These are phyloP conservation scores for Bombardia bombarda DNA, from an alignment of 495 filamentous ascomycete species.

Conservation along the genomic window DNA sequence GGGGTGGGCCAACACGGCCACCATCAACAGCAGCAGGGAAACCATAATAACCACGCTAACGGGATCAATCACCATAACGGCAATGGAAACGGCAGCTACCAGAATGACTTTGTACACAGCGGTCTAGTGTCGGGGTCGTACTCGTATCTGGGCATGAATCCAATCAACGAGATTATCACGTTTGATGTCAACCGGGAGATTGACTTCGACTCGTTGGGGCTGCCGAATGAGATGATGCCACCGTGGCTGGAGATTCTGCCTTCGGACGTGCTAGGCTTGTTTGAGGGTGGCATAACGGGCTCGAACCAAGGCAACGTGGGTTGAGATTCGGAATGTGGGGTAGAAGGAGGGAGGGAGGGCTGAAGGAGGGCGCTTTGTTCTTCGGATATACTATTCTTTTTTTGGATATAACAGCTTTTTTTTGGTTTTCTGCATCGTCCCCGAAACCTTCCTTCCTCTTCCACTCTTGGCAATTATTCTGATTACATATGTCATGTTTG, in stretches of 20 bases:
- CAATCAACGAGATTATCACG: conserved; percentile 49
- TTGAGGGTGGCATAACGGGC: conserved; percentile 12
- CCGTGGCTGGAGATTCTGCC: conserved; percentile 26
- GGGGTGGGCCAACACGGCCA: conserved; percentile 5
- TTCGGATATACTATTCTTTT: no score
- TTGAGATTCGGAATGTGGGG: no score
- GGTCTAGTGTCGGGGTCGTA: conserved; percentile 31
- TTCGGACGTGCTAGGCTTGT: conserved; percentile 16
- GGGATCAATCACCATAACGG: not conserved
- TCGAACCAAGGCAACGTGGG: conserved; percentile 10
- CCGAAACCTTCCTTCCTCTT: no score
- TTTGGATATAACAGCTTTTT: no score
- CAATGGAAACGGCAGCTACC: conserved; percentile 7
- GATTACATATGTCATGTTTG: no score
- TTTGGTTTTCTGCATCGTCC: no score
- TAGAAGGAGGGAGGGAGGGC: no score
- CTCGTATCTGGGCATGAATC: conserved; percentile 31
- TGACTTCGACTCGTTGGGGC: conserved; percentile 39
- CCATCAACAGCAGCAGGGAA: conserved; percentile 4
- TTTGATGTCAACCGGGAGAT: conserved; percentile 68
- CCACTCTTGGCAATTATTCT: no score
- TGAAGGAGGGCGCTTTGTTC: no score
- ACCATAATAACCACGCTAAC: conserved; percentile 3
- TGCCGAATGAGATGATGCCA: conserved; percentile 23
- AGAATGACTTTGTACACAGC: conserved; percentile 29